Conservation (phyloP, 495 filamentous ascomycete species). For the Pseudevernia furfuracea region DNA sequence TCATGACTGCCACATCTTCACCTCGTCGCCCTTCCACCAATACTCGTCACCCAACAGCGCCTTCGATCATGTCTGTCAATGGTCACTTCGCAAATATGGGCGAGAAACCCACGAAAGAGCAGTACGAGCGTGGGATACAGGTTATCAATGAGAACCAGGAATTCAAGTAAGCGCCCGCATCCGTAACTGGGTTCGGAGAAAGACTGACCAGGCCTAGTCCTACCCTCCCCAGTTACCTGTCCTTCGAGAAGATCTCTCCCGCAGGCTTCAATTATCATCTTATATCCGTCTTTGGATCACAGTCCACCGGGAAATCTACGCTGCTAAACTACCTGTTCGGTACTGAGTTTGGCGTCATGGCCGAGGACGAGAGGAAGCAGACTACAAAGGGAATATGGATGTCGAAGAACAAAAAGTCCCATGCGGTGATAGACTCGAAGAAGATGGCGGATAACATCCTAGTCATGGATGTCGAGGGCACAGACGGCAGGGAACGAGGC, state of each 20-base stretch:
- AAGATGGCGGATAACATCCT: conserved; percentile 94
- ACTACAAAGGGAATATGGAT: conserved; percentile 99
- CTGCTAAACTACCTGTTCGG: conserved; percentile 93
- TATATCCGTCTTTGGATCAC: conserved; percentile 96
- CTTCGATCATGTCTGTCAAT: conserved; percentile 64
- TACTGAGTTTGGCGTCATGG: conserved; percentile 94
- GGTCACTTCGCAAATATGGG: conserved; percentile 81
- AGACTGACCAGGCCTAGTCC: conserved; percentile 42
- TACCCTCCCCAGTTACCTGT: conserved; percentile 73
- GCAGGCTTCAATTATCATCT: conserved; percentile 98
- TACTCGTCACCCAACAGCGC: conserved; percentile 42
- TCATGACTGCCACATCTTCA: conserved; percentile 15
- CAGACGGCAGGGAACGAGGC: conserved; percentile 89
- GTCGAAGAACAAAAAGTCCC: conserved; percentile 73
- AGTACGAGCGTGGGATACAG: conserved; percentile 90
- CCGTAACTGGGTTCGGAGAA: background rate
- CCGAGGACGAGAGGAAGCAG: conserved; percentile 79
- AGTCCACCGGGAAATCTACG: conserved; percentile 97
- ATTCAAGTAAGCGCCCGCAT: conserved; percentile 67
- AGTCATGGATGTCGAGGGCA: conserved; percentile 99
- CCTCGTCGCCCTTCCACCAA: conserved; percentile 21
- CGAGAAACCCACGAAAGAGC: conserved; percentile 53
- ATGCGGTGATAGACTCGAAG: conserved; percentile 31
- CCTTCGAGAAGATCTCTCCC: conserved; percentile 65
- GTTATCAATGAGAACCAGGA: conserved; percentile 92